Evolutionary conservation across 352 stramenopile species (phyloP), one percentile per base, ranked within the genome.

Genomic region (Globisporangium apiculatum): DNA sequence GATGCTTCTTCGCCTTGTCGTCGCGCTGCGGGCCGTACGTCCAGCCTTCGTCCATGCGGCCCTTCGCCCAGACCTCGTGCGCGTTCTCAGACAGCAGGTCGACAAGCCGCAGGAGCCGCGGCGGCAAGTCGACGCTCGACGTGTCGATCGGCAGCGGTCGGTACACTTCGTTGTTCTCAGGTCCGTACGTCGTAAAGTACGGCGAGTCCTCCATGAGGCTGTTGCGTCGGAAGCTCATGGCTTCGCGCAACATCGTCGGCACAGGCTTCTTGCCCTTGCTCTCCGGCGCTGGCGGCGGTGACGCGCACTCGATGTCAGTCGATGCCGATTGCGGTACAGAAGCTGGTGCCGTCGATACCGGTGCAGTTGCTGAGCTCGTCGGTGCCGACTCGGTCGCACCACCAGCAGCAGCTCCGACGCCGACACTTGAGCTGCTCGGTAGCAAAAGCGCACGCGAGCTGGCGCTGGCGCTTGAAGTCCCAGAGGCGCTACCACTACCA

Each of bases 41-140:
- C 85, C 85, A 95, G 42, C 85, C 79, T 66, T 89, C 83, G 64
- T 93, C 83, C 85, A 95, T 95, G 31, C 85, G 76, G 0, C 83
- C 83, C 50, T 91, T 93, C 17, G 83, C 74, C 85, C 85, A 95
- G 15, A 95, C 85, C 57, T 95, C 85, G 59, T 95, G 85, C 15
- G 85, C 83, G 52, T 95, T 95, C 62, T 95, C 85, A 1, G 85
- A 79, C 7, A 95, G 60, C 51, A 95, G 55, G 46, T 95, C 85
- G 51, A 93, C 83, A 54, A 95, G 73, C 0, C 79, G 81, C 17
- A 89, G 49, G 15, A 95, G 55, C 11, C 76, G 62, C 12, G 75
- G 69, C 6, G 83, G 81, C 5, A 95, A 55, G 17, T 92, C 79
- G 2, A 93, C 65, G 7, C 62, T 80, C 24, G 67, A 74, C 38